Evolutionary conservation across 768 basidiomycete species (phyloP).

Genomic region (Neoboletus subvelutipes): DNA sequence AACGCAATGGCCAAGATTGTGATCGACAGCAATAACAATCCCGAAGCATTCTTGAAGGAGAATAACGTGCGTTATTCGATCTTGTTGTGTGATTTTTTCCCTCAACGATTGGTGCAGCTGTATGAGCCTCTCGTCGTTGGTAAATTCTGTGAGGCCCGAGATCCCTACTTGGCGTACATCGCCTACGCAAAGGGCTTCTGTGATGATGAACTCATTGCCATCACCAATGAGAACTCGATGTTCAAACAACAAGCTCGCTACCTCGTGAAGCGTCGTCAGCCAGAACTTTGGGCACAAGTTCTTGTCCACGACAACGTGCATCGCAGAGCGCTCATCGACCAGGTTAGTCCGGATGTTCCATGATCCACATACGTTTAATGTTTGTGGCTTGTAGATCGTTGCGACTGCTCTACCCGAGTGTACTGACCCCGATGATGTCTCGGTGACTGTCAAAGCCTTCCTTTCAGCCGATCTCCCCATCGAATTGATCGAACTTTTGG

Average conservation of each 20-base stretch:
- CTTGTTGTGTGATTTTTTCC: not conserved
- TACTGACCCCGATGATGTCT: constrained; percentile 98
- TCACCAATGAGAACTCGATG: constrained; percentile 99
- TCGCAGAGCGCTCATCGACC: constrained; percentile 91
- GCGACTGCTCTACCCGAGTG: constrained; percentile 95
- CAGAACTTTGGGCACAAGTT: constrained; percentile 96
- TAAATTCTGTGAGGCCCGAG: constrained; percentile 98
- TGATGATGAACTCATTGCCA: constrained; percentile 93
- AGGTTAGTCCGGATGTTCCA: constrained; percentile 45
- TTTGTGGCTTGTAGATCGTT: constrained; percentile 56
- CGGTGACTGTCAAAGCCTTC: constrained; percentile 98
- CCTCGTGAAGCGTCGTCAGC: constrained; percentile 91
- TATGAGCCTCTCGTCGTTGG: constrained; percentile 98
- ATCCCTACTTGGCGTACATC: constrained; percentile 98
- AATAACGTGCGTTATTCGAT: constrained; percentile 72
- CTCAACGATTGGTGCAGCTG: constrained; percentile 47
- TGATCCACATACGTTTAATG: not conserved
- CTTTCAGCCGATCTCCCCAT: constrained; percentile 94
- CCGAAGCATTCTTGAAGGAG: constrained; percentile 96
- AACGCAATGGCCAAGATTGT: constrained; percentile 98
- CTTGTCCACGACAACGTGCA: constrained; percentile 86
- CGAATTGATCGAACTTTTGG: constrained; percentile 93
- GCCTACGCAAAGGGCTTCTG: constrained; percentile 99
- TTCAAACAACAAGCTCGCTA: constrained; percentile 99
- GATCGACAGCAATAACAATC: constrained; percentile 98